These are phyloP conservation scores for Saccharomycopsis guyanensis DNA, from an alignment of 805 yeast genomes.

Conservation along the genomic window DNA sequence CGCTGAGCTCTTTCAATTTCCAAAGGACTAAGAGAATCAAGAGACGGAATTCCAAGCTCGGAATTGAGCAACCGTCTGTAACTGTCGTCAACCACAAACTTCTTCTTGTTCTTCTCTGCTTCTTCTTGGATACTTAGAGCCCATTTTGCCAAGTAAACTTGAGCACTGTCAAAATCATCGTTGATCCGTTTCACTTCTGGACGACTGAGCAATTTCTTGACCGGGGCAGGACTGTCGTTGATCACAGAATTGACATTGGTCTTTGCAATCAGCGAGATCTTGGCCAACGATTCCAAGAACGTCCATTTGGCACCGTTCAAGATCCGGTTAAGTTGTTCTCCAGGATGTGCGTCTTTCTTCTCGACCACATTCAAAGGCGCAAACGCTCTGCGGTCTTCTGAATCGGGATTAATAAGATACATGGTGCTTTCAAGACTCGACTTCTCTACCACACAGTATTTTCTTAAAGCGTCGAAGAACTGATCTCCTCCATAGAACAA, in stretches of 20 bases:
- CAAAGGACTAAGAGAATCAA: conserved; percentile 44
- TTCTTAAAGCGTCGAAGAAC: conserved; percentile 48
- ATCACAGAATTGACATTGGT: conserved; percentile 56
- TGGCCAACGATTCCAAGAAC: conserved; percentile 75
- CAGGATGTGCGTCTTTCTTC: conserved; percentile 23
- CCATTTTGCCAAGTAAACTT: conserved; percentile 93
- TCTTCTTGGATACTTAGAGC: conserved; percentile 90
- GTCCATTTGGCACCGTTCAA: conserved; percentile 77
- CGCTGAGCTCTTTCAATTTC: conserved; percentile 52
- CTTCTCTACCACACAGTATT: conserved; percentile 53
- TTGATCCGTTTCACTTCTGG: conserved; percentile 79
- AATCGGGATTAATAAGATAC: conserved; percentile 70
- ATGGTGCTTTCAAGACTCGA: conserved; percentile 68
- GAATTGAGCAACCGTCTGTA: conserved; percentile 46
- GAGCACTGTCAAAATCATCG: conserved; percentile 88
- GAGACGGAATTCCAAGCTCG: conserved; percentile 52
- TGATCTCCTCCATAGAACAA: conserved; percentile 91
- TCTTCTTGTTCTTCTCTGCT: conserved; percentile 49
- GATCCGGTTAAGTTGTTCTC: conserved; percentile 36
- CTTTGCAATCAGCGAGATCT: conserved; percentile 57
- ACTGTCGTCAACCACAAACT: conserved; percentile 47
- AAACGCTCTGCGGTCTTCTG: conserved; percentile 55
- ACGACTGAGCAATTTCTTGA: conserved; percentile 51
- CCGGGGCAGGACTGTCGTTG: conserved; percentile 47
- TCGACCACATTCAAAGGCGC: conserved; percentile 33